phyloP scores from a whole-genome alignment of 495 filamentous ascomycete species.

The Aspergillus cristatus region DNA sequence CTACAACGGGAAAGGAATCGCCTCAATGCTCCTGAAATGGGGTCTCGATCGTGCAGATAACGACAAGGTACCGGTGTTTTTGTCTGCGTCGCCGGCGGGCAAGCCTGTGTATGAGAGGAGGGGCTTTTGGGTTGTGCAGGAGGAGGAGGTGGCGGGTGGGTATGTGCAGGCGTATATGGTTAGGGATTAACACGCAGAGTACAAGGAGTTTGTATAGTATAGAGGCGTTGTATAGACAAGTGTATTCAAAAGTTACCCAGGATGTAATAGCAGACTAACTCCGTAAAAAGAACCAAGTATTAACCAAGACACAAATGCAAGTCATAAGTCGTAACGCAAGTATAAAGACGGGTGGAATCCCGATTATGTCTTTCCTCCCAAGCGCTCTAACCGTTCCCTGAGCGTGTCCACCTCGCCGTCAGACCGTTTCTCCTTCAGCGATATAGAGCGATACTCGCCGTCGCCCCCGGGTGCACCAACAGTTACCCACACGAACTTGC shows the following conservation, averaged over 20 bases:
- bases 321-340: too few relatives aligned
- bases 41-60: conserved; percentile 31
- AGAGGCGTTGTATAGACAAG: too few relatives aligned
- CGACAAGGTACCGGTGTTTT: conserved; percentile 26
- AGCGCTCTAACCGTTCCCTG: conserved; percentile 24
- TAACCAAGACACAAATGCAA: too few relatives aligned
- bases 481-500: conserved; percentile 76
- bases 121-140: conserved; percentile 18
- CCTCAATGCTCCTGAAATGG: conserved; percentile 29
- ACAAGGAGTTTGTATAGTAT: too few relatives aligned
- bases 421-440: conserved; percentile 20
- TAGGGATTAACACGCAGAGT: too few relatives aligned
- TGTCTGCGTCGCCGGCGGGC: conserved; percentile 23
- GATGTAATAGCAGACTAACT: too few relatives aligned
- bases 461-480: conserved; percentile 73
- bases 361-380: conserved; percentile 10
- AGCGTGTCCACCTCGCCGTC: conserved; percentile 27
- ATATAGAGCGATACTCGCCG: conserved; percentile 37
- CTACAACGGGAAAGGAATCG: conserved; percentile 33
- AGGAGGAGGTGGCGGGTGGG: conserved; percentile 7
- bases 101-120: conserved; percentile 23
- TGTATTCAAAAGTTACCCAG: too few relatives aligned
- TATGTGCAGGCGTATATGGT: conserved; percentile 4
- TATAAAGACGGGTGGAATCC: too few relatives aligned
- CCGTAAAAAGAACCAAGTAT: too few relatives aligned